A percentile compares a stretch with the other conserved stretches of the same genome.
phyloP scores from a whole-genome alignment of 1,284 basidiomycete genomes.

The Fistulinella staudtii region DNA sequence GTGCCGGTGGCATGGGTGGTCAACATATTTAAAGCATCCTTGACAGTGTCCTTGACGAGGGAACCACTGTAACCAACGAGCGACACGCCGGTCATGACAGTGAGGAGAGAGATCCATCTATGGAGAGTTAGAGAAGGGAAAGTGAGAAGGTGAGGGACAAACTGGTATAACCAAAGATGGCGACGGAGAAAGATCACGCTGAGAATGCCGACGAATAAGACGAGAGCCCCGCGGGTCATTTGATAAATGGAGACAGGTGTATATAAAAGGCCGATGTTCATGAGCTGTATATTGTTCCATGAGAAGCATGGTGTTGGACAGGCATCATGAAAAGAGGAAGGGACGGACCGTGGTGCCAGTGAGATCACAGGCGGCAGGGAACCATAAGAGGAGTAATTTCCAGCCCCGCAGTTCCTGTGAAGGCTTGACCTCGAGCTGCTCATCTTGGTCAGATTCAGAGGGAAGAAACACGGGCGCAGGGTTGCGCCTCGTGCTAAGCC shows the following conservation, averaged over 20 bases:
- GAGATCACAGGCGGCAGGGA: constrained; percentile 86
- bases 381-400: constrained; percentile 75
- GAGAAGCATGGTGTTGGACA: constrained; percentile 1
- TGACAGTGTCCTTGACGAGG: constrained; percentile 70
- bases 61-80: constrained; percentile 92
- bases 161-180: constrained; percentile 79
- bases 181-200: constrained; percentile 90
- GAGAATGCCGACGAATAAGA: constrained; percentile 93
- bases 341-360: constrained; percentile 77
- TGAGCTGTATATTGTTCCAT: constrained; percentile 64
- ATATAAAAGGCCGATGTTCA: constrained; percentile 94
- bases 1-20: constrained; percentile 17
- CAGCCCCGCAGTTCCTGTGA: constrained; percentile 57
- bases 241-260: constrained; percentile 98
- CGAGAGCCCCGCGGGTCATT: constrained; percentile 96
- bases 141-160: constrained; percentile 20
- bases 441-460: constrained; percentile 44
- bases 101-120: constrained; percentile 87
- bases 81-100: constrained; percentile 88
- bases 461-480: constrained; percentile 53
- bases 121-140: constrained; percentile 10
- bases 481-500: constrained; percentile 47
- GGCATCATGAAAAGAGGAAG: constrained; percentile 3
- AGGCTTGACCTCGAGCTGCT: constrained; percentile 38
- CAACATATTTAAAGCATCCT: constrained; percentile 37